These are phyloP conservation scores for Eremothecium coryli DNA, from an alignment of 1,139 yeast genomes.

Conservation along the genomic window DNA sequence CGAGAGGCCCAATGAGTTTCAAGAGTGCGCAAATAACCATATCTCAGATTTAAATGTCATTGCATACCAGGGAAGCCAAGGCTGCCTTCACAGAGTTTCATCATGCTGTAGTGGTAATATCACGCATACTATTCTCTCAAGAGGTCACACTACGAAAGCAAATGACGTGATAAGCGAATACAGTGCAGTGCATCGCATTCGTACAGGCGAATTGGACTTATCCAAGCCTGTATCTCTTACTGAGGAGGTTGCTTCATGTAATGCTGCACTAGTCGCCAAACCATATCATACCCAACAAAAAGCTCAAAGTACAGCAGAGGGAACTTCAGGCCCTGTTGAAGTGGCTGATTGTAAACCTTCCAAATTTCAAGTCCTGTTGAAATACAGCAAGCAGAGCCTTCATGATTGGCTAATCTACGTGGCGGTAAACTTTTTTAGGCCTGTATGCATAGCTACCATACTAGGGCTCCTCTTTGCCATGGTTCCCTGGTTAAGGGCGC, in stretches of 20 bases:
- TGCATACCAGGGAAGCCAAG: too few species aligned
- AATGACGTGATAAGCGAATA: conserved; percentile 52
- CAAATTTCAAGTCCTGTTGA: too few species aligned
- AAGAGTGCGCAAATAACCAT: too few species aligned
- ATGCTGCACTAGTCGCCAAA: conserved; percentile 11
- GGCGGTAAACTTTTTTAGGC: conserved; percentile 44
- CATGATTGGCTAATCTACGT: conserved; percentile 24
- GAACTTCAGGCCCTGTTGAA: too few species aligned
- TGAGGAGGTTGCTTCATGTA: conserved; percentile 22
- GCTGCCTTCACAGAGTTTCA: too few species aligned
- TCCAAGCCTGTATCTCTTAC: conserved; percentile 22
- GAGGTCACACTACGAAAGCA: conserved; percentile 41
- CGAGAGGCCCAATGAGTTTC: too few species aligned
- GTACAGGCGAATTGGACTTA: conserved; percentile 25
- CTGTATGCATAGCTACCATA: conserved; percentile 48
- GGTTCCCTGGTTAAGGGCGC: conserved; percentile 64
- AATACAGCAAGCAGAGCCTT: background rate
- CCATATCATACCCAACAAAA: background rate
- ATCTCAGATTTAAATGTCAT: too few species aligned
- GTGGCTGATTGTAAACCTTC: too few species aligned
- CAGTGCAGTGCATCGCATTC: conserved; percentile 35
- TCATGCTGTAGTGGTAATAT: too few species aligned
- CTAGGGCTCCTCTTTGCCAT: conserved; percentile 46
- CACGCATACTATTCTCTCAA: too few species aligned
- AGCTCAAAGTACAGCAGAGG: background rate